Evolutionary conservation across 2,329 filamentous ascomycete species (phyloP), one percentile per base, ranked within the genome.

Genomic region (Colletotrichum graminicola): DNA sequence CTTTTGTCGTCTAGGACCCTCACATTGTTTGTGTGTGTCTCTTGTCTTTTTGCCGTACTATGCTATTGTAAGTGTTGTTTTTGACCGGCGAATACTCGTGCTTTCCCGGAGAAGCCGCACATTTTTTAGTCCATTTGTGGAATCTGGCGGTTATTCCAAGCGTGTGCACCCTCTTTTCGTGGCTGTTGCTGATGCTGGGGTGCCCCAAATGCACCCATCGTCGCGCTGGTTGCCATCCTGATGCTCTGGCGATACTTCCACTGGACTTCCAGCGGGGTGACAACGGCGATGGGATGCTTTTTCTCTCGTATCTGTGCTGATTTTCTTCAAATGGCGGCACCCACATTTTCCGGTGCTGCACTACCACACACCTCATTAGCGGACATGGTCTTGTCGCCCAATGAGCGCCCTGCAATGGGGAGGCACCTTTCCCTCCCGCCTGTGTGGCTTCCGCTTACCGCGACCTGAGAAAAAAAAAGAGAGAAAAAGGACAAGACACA

Each of bases 221-320:
- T n/a, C 26, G 41, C 41, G 66, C 51, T 62, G 61, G 23, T 66
- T 62, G 43, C 67, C 26, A 29, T 43, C 45, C 7, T 62, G 60
- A 57, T 72, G 72, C 72, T 73, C 64, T 61, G 68, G 60, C 55
- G 51, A 68, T 73, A 73, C 72, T 36, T 56, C n/a, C 56, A 45
- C 56, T 57, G 51, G 41, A 73, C 72, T 54, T 66, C 72, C 74
- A 77, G 76, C 74, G 71, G 73, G 34, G 74, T 60, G 62, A 60
- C 73, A 75, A 78, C 77, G 79, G 80, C 56, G 70, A 71, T 59
- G 65, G 64, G 51, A 68, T 68, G 54, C 52, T 26, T 57, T 62
- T 62, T 14, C n/a, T 23, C 18, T 18, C 14, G 41, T 34, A 23
- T 55, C 23, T 18, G 61, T 45, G 21, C 66, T 51, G 29, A 34